Percentiles rank a stretch among this genome's conserved stretches.
Evolutionary conservation across 2,329 filamentous ascomycete genomes (phyloP).

Genomic region (Botrytis tulipae): DNA sequence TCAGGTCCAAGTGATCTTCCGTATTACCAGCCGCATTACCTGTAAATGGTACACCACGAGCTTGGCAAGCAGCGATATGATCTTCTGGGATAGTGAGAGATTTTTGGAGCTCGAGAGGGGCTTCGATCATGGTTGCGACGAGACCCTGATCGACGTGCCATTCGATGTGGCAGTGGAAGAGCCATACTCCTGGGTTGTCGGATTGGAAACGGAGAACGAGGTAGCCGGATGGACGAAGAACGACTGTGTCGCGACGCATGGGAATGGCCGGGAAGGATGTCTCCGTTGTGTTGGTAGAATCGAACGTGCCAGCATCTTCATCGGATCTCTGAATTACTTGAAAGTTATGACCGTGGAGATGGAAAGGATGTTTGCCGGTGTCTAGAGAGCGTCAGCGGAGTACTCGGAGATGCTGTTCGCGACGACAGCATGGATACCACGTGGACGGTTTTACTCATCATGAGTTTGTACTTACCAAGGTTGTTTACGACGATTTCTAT

Average conservation of each 20-base stretch:
- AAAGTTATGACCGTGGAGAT: constrained; percentile 75
- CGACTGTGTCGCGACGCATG: constrained; percentile 66
- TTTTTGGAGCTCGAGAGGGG: constrained; percentile 37
- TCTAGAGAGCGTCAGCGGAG: constrained; percentile 44
- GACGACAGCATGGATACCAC: too few species aligned
- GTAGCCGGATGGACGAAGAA: constrained; percentile 64
- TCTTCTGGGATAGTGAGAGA: constrained; percentile 56
- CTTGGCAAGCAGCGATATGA: constrained; percentile 58
- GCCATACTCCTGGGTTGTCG: constrained; percentile 68
- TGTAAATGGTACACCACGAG: constrained; percentile 47
- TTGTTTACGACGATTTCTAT: constrained; percentile 80
- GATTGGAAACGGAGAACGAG: constrained; percentile 66
- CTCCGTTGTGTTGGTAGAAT: constrained; percentile 45
- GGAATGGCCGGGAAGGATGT: constrained; percentile 53
- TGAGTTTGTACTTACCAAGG: constrained; percentile 38
- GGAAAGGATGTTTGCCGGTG: constrained; percentile 67
- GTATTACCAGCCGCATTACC: constrained; percentile 79
- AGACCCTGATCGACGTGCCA: constrained; percentile 73
- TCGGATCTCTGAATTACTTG: constrained; percentile 62
- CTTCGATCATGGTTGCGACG: constrained; percentile 54
- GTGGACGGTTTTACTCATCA: background rate
- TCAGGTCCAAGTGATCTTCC: constrained; percentile 59
- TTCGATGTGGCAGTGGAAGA: constrained; percentile 80
- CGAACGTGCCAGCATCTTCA: constrained; percentile 57
- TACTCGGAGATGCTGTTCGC: background rate